Conservation (phyloP, 2,329 filamentous ascomycete species). For the Penicillium digitatum region DNA sequence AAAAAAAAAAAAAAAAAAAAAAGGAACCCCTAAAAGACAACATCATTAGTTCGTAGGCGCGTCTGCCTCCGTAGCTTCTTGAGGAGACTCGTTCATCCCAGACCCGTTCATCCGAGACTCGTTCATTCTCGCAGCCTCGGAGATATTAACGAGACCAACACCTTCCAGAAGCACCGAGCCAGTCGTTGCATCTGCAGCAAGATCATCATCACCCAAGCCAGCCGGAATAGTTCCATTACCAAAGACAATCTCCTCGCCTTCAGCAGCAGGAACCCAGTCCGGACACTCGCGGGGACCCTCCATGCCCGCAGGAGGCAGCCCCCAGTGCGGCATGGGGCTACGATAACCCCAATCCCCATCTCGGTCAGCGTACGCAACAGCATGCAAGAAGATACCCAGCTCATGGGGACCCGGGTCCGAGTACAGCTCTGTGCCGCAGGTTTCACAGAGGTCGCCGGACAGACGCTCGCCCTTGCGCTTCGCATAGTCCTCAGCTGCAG, state of each 20-base stretch:
- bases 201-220: constrained; percentile 24
- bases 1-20: too few relatives aligned
- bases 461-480: constrained; percentile 89
- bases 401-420: constrained; percentile 89
- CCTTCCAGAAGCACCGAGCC: constrained; percentile 33
- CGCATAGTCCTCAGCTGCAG: constrained; percentile 86
- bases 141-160: constrained; percentile 36
- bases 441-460: constrained; percentile 74
- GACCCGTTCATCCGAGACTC: not conserved
- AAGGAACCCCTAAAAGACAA: not conserved
- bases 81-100: not conserved
- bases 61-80: not conserved
- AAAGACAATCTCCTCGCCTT: constrained; percentile 40
- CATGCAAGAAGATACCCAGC: constrained; percentile 89
- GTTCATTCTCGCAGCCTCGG: constrained; percentile 11
- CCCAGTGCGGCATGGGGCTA: constrained; percentile 81
- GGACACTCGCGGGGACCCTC: constrained; percentile 67
- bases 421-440: constrained; percentile 85
- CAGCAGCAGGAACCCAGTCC: constrained; percentile 38
- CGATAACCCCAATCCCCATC: constrained; percentile 82
- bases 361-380: constrained; percentile 79
- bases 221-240: constrained; percentile 34
- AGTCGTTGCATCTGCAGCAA: constrained; percentile 12
- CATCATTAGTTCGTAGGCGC: not conserved
- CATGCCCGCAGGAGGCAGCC: constrained; percentile 69